Evolutionary conservation across 176 grass and related monocot genomes (phyloP).

Genomic region (Melocanna baccifera): DNA sequence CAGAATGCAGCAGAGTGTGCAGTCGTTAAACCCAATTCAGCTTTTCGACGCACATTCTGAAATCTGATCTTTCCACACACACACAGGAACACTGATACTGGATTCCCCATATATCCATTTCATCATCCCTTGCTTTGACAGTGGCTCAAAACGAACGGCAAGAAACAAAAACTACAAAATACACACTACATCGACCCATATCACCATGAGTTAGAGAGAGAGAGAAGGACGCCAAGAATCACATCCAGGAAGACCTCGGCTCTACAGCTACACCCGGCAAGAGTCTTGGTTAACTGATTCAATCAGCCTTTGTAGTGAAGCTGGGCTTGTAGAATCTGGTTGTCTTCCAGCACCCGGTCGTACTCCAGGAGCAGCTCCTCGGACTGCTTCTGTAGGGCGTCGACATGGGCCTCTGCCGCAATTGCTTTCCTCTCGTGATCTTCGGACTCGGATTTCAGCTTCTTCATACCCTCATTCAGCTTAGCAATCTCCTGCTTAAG

Average conservation of each 20-base stretch:
- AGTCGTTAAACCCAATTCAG: not conserved
- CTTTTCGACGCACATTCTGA: not conserved
- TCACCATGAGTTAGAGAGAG: not conserved
- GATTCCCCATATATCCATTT: not conserved
- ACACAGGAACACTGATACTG: not conserved
- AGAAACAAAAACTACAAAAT: not conserved
- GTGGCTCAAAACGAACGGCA: slow-evolving; percentile 1
- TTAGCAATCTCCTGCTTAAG: slow-evolving; percentile 50
- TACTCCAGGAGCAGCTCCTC: slow-evolving; percentile 91
- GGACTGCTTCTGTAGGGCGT: slow-evolving; percentile 67
- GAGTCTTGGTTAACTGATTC: not conserved
- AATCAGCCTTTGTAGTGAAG: slow-evolving; percentile 55
- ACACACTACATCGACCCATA: not conserved
- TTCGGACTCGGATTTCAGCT: slow-evolving; percentile 50
- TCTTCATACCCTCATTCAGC: slow-evolving; percentile 59
- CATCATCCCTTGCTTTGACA: not conserved
- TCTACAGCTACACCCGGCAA: not conserved
- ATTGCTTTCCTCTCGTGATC: slow-evolving; percentile 52
- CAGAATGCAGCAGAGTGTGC: not conserved
- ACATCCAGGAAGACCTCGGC: not conserved
- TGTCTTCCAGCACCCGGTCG: slow-evolving; percentile 83
- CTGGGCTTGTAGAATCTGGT: slow-evolving; percentile 78
- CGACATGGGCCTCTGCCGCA: slow-evolving; percentile 61
- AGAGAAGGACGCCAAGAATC: not conserved
- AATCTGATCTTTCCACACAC: not conserved